Evolutionary conservation across 2,329 filamentous ascomycete genomes (phyloP).

Genomic region (Cordyceps tenuipes): DNA sequence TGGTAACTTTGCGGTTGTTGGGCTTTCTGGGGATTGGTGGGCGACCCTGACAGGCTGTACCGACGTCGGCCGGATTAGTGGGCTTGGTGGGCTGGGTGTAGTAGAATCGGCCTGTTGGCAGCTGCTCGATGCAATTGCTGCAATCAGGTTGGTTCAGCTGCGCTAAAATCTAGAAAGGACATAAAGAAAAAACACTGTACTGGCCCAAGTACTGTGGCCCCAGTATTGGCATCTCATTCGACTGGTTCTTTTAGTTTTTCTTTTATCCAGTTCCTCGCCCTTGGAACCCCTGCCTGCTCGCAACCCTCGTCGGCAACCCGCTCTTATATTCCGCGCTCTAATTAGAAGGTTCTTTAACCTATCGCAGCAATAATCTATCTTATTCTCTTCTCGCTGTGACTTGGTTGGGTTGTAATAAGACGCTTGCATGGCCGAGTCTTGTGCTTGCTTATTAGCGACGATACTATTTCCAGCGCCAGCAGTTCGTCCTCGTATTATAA

Average conservation of each 20-base stretch:
- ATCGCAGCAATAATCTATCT: neutral
- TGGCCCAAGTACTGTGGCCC: slow-evolving; percentile 6
- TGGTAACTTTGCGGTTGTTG: neutral
- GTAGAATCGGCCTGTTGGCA: neutral
- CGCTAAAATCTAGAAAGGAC: neutral
- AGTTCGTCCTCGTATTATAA: too few species aligned
- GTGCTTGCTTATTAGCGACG: too few species aligned
- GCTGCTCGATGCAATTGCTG: neutral
- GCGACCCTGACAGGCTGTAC: neutral
- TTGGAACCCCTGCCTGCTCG: too few species aligned
- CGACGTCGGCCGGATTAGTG: slow-evolving; percentile 10
- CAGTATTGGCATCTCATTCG: neutral
- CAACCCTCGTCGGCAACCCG: too few species aligned
- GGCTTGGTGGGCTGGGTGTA: neutral
- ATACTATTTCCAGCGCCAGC: too few species aligned
- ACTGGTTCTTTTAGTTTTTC: neutral
- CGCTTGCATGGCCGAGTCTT: too few species aligned
- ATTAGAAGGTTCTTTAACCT: neutral
- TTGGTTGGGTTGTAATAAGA: too few species aligned
- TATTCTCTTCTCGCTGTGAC: neutral
- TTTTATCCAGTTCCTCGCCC: neutral
- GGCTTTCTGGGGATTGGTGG: neutral
- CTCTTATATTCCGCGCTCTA: too few species aligned
- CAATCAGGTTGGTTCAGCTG: slow-evolving; percentile 2
- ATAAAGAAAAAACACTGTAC: neutral